Percentiles rank a stretch among this genome's conserved stretches.
Conservation (phyloP, 2,329 filamentous ascomycete genomes). For the Blastomyces gilchristii region DNA sequence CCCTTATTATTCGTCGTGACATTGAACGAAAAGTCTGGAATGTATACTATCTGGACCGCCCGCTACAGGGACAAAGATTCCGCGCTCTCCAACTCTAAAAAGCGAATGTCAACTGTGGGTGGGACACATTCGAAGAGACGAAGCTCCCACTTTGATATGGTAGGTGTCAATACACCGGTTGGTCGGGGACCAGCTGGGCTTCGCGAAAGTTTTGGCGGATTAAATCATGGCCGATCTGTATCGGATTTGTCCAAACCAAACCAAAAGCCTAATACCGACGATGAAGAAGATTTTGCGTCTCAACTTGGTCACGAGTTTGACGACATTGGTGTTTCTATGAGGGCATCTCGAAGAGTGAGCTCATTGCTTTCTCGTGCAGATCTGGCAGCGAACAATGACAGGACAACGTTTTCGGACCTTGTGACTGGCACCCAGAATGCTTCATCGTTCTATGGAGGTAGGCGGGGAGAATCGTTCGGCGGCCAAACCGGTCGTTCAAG, state of each 20-base stretch:
- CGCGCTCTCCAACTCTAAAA: conserved; percentile 34
- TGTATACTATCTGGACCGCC: conserved; percentile 77
- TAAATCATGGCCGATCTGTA: conserved; percentile 35
- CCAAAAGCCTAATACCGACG: conserved; percentile 46
- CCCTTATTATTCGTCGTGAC: conserved; percentile 66
- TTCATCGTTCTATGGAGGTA: conserved; percentile 36
- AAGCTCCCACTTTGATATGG: conserved; percentile 55
- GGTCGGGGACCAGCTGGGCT: conserved; percentile 50
- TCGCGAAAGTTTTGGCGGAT: conserved; percentile 65
- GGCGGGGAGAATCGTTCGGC: conserved; percentile 65
- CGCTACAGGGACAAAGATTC: conserved; percentile 62
- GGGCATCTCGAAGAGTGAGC: conserved; percentile 70
- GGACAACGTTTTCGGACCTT: conserved; percentile 67
- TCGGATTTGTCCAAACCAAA: conserved; percentile 32
- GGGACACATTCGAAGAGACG: conserved; percentile 56
- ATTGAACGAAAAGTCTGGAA: conserved; percentile 62
- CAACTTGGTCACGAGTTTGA: conserved; percentile 60
- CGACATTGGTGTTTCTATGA: conserved; percentile 44
- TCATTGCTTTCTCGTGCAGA: conserved; percentile 82
- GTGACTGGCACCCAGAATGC: conserved; percentile 38
- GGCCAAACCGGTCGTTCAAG: conserved; percentile 56
- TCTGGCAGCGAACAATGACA: conserved; percentile 72
- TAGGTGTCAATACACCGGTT: conserved; percentile 66
- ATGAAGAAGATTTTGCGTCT: conserved; percentile 52
- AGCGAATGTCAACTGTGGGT: conserved; percentile 43